Percentiles rank a stretch among this genome's conserved stretches.
phyloP scores from a whole-genome alignment of 805 yeast genomes.

The Millerago galiae region DNA sequence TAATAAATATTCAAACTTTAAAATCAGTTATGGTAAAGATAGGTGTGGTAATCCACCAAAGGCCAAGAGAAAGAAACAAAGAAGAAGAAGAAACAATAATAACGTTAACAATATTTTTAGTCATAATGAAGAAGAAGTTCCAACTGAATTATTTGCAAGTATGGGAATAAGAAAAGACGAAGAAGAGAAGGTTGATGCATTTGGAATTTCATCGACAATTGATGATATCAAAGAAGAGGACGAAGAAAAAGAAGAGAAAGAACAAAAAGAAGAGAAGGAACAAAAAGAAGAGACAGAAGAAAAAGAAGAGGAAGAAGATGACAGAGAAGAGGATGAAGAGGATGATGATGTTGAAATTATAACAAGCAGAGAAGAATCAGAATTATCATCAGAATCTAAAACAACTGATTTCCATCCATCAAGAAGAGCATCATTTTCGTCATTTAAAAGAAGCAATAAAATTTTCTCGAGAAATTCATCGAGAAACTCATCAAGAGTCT shows the following conservation, averaged over 20 bases:
- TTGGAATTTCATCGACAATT: slow-evolving; percentile 15
- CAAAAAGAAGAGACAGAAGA: neutral
- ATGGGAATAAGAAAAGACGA: slow-evolving; percentile 17
- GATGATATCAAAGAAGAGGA: neutral
- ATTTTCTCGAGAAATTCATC: slow-evolving; percentile 4
- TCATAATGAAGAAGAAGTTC: slow-evolving; percentile 11
- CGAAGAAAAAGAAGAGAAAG: neutral
- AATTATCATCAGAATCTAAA: neutral
- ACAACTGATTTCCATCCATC: neutral
- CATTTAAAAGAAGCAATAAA: neutral
- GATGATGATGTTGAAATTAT: slow-evolving; percentile 2
- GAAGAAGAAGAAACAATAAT: slow-evolving; percentile 11
- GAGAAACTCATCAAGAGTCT: slow-evolving; percentile 14
- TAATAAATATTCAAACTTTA: slow-evolving; percentile 44
- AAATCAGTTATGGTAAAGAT: slow-evolving; percentile 69
- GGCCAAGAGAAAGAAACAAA: slow-evolving; percentile 31
- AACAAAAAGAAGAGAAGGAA: neutral
- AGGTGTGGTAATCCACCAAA: slow-evolving; percentile 75
- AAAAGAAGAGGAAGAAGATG: neutral
- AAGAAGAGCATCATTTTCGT: neutral
- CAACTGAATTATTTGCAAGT: slow-evolving; percentile 18
- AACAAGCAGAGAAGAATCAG: neutral
- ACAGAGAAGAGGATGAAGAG: slow-evolving; percentile 1
- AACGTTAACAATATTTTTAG: slow-evolving; percentile 1
- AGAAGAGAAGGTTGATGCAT: slow-evolving; percentile 10